Base-by-base conservation (phyloP, 257 asterid species). In the Handroanthus guayacan region DNA sequence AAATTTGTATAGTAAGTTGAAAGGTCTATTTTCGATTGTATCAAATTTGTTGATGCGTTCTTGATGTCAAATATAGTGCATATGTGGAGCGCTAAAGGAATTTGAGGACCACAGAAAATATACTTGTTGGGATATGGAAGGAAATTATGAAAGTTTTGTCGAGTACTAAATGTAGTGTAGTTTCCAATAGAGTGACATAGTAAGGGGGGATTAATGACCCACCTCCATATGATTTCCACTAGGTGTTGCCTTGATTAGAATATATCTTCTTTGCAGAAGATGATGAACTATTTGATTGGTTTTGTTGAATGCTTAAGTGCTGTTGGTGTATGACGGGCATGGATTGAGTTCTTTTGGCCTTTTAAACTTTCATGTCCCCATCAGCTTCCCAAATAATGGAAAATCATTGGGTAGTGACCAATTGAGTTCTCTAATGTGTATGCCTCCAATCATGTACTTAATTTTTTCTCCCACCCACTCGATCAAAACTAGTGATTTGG, bases 11-110 rank as follows among this genome's bases (percentile, higher is more conserved):
- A 48, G 54, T 36, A 57, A 52, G 38, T 74, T 47, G 63, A 62
- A 63, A 43, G 56, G 61, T 63, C 50, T 74, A 6, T 62, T 36
- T 50, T 5, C 10, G 17, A 48, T 44, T 9, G 34, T 62, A 38
- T 45, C 63, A 37, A 38, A 20, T 55, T 6, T 74, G 37, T 16
- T 36, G 47, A 38, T 38, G 51, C 69, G 2, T n/a, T 20, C 25
- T 74, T 38, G 8, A 17, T 62, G 12, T n/a, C 38, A 55, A 36
- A 8, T 16, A n/a, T 65, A 36, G 78, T 78, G 69, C 39, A n/a
- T 1, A 38, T 18, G 52, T 62, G 52, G 72, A 13, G 39, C 10
- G 60, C 10, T 38, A 13, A 50, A 56, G 62, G 57, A 76, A 47
- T 56, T 76, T 37, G 70, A 43, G 39, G 75, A 14, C 31, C 1